These are phyloP conservation scores for Neocallimastix lanati DNA, from an alignment of 192 early-diverging fungal species.

Conservation along the genomic window DNA sequence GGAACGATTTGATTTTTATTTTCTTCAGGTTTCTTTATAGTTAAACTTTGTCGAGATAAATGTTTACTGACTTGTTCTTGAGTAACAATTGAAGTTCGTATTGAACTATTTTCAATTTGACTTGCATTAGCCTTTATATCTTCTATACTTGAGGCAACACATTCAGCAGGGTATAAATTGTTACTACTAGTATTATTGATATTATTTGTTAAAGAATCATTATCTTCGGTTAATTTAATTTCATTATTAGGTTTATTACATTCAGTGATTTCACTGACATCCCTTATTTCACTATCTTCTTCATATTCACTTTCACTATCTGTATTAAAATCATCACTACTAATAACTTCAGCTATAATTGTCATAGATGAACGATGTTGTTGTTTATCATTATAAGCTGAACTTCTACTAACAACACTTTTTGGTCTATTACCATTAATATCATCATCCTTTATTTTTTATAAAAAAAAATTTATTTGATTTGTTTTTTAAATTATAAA, in stretches of 20 bases:
- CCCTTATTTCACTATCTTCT: not conserved
- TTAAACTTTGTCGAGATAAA: not conserved
- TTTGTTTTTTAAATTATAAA: too few relatives aligned
- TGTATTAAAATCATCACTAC: not conserved
- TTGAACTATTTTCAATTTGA: not conserved
- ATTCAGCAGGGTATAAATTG: not conserved
- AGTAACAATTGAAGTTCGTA: not conserved
- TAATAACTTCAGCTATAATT: not conserved
- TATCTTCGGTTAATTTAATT: too few relatives aligned
- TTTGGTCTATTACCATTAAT: not conserved
- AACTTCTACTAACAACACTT: not conserved
- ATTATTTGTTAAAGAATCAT: too few relatives aligned
- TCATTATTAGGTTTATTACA: not conserved
- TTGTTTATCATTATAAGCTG: not conserved
- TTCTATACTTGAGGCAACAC: not conserved
- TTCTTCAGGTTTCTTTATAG: too few relatives aligned
- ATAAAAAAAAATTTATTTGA: too few relatives aligned
- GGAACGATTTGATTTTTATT: too few relatives aligned
- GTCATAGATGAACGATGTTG: not conserved
- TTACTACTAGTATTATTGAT: not conserved
- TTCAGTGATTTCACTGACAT: too few relatives aligned
- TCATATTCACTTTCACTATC: not conserved
- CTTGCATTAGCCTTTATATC: not conserved
- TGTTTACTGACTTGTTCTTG: not conserved
- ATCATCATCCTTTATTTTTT: not conserved